Evolutionary conservation across 225 moss, liverwort and hornwort species (phyloP), one percentile per base, ranked within the genome.

Genomic region (Pseudisothecium myosuroides): DNA sequence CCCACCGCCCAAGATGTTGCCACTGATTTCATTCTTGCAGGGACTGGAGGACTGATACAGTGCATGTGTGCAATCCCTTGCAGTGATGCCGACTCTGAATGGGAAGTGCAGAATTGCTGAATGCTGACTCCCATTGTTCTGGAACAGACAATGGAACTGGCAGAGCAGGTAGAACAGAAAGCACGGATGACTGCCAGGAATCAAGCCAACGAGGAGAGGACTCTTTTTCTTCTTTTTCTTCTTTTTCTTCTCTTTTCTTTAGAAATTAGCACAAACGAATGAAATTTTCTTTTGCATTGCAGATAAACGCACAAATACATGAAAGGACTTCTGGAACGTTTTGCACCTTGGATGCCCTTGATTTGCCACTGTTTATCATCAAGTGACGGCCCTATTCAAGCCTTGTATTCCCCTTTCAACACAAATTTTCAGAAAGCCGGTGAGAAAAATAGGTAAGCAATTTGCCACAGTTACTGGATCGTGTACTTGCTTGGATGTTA

Each of bases 341-440:
- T 18, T 32, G 52, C 75, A 22, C 91, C 83, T 91, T 22, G 91
- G 91, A 91, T 91, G 86, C 88, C 76, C 87, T 45, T 43, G 55
- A 31, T 28, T 52, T 80, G 29, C 27, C n/a, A 82, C 91, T 91
- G 55, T 88, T 85, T 52, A 43, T 9, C 89, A 78, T 47, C 56
- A 71, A 63, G 83, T 65, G 78, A 50, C 50, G 64, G 47, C 49
- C 80, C 84, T 64, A 79, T 72, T 20, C 84, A 55, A 26, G 71
- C 78, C 89, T 89, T 59, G 89, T 50, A 87, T 87, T 79, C 73
- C 83, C 74, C 72, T 69, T 88, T 6, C 58, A 65, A 20, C 16
- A 32, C 39, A 26, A 62, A 79, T 79, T 80, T 84, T 27, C 82
- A 76, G 58, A 39, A 86, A 86, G 86, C 83, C 86, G 79, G 87